Base-by-base conservation (phyloP, 306 rosid species). In the Dryas drummondii region DNA sequence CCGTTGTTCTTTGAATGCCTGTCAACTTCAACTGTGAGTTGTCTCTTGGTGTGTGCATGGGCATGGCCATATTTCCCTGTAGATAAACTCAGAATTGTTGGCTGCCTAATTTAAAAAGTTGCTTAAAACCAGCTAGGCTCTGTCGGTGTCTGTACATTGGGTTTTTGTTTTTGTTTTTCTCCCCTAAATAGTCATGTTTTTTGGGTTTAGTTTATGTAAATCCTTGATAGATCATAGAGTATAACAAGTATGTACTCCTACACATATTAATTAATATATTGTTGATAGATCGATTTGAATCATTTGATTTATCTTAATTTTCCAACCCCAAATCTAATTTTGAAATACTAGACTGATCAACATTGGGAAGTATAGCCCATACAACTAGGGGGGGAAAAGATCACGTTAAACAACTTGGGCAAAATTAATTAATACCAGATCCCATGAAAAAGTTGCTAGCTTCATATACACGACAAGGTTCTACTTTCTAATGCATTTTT, bases 1-100 rank as follows among this genome's bases (percentile, higher is more conserved):
- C 86, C 61, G 50, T 70, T 73, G 66, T 63, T 32, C 42, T 70
- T 73, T 59, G 66, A 69, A 50, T 42, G 67, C 80, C 85, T 42
- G 85, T 87, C 60, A 8, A 54, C 14, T 64, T 87, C 51, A 9
- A 60, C 15, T 71, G 48, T 83, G 86, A 83, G 80, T 82, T 81
- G 26, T 68, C 78, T 72, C 62, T 72, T 65, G 75, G 44, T 61
- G 69, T 51, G 56, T 79, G 50, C 73, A 14, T 61, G 22, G 44
- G 50, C 73, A 14, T 61, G 22, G 44, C 4, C 42, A 48, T 45
- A 2, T 52, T n/a, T 22, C 19, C 51, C 72, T 80, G 76, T 62
- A 54, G 63, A 78, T 32, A 75, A 68, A 61, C 65, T 14, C 52
- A 41, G 19, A 19, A 32, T 41, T 42, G 22, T 22, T 55, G 61